Evolutionary conservation across 495 filamentous ascomycete genomes (phyloP), one percentile per base, ranked within the genome.

Genomic region (Xylaria palmicola): DNA sequence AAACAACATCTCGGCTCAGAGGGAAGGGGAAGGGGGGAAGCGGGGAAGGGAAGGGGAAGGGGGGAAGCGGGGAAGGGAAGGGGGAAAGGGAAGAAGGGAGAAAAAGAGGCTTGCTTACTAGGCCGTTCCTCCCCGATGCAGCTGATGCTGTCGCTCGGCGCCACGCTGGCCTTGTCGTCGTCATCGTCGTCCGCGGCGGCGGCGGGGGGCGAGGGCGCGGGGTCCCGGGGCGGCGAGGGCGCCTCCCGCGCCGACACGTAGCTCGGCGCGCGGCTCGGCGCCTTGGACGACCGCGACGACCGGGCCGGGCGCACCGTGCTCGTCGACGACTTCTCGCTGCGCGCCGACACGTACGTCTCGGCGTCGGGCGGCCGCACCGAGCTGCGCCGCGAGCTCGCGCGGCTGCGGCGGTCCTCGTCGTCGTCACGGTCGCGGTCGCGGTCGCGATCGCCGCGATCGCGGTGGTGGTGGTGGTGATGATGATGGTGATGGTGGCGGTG

Each of bases 71-170:
- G n/a, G n/a, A 20, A 13, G 22, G 5, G 2, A 6, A 5, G 6
- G 22, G 13, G 6, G 15, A 5, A 12, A 48, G 1, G 29, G 24
- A 29, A 6, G 44, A 27, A 19, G 19, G 49, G 1, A 17, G 15
- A 22, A 20, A n/a, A 20, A 20, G 8, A 26, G 7, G 5, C 34
- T 1, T 27, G 43, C 58, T 60, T 29, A 60, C 58, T 45, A 8
- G 58, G 58, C 30, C 58, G 48, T 45, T 60, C 58, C 19, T 44
- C 83, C 8, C 81, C 83, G 2, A 87, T 79, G 66, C 85, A 85
- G 66, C 86, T 89, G 44, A 89, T 81, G 65, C 86, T 89, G 67
- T 91, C 88, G 58, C 81, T 82, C 3, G 88, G 87, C 22, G 75
- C 81, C 32, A 89, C 72, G 63, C 77, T 82, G n/a, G 69, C 73